Percentiles rank a stretch among this genome's conserved stretches.
phyloP scores from a whole-genome alignment of 805 yeast species.

The Metschnikowia similis region DNA sequence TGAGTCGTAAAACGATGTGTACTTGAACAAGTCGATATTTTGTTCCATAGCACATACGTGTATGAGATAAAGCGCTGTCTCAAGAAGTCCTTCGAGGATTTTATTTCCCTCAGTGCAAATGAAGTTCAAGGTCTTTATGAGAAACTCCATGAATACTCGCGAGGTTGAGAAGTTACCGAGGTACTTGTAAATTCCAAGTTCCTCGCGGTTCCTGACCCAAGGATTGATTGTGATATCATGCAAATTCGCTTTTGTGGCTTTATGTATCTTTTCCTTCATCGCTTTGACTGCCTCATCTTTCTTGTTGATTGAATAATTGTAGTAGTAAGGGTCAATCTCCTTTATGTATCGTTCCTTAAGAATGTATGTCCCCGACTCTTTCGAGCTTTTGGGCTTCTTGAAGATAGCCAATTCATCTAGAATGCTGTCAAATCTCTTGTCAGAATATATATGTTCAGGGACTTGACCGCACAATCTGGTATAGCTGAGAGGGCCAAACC shows the following conservation, averaged over 20 bases:
- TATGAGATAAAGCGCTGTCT: conserved; percentile 59
- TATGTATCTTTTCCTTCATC: conserved; percentile 48
- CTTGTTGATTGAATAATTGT: conserved; percentile 71
- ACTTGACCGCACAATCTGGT: conserved; percentile 63
- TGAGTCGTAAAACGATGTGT: conserved; percentile 28
- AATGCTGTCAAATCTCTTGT: conserved; percentile 65
- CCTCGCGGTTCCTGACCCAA: conserved; percentile 26
- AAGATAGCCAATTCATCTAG: conserved; percentile 31
- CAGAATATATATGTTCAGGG: conserved; percentile 72
- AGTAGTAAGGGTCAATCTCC: conserved; percentile 60
- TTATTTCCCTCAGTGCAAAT: conserved; percentile 31
- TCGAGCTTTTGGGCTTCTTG: conserved; percentile 30
- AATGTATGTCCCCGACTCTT: conserved; percentile 34
- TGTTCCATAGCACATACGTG: conserved; percentile 49
- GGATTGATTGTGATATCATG: conserved; percentile 60
- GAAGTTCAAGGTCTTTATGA: conserved; percentile 47
- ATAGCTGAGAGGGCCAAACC: conserved; percentile 69
- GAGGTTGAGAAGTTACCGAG: conserved; percentile 53
- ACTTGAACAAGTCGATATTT: conserved; percentile 23
- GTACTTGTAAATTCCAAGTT: conserved; percentile 36
- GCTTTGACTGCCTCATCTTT: conserved; percentile 78
- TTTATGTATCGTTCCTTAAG: conserved; percentile 34
- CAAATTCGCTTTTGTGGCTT: conserved; percentile 30
- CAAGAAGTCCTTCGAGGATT: conserved; percentile 53
- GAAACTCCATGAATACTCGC: conserved; percentile 47